A percentile compares a stretch with the other conserved stretches of the same genome.
Conservation (phyloP, 305 asterid species). For the Solanum hybrid region DNA sequence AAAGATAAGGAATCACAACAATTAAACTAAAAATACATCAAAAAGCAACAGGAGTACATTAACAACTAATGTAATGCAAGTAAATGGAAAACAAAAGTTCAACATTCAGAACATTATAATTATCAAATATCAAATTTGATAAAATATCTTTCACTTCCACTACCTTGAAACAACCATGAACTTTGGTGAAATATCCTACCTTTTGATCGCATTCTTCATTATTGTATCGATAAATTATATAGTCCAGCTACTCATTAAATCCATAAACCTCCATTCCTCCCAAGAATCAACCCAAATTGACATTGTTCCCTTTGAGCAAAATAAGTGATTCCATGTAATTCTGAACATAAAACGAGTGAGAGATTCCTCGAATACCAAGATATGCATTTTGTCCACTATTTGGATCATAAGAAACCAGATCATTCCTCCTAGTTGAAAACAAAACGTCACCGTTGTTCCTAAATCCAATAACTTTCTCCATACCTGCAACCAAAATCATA, state of each 20-base stretch:
- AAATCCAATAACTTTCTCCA: neutral
- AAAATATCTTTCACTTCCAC: neutral
- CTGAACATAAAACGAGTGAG: neutral
- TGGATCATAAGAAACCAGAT: neutral
- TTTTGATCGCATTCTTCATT: neutral
- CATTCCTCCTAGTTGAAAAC: neutral
- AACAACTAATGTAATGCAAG: neutral
- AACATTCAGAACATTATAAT: neutral
- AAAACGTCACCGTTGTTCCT: neutral
- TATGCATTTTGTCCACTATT: neutral
- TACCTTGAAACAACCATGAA: neutral
- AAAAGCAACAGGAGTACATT: neutral
- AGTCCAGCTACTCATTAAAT: neutral
- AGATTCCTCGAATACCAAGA: conserved; percentile 14
- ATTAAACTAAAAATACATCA: too few relatives aligned
- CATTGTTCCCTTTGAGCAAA: neutral
- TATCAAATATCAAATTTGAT: neutral
- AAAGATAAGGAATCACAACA: neutral
- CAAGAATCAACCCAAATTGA: neutral
- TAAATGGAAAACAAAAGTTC: neutral
- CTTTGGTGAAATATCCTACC: neutral
- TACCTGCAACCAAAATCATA: neutral
- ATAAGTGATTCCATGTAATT: neutral
- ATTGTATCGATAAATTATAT: neutral
- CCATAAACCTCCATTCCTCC: neutral